phyloP scores from a whole-genome alignment of 768 basidiomycete genomes.

The Cystofilobasidium capitatum region DNA sequence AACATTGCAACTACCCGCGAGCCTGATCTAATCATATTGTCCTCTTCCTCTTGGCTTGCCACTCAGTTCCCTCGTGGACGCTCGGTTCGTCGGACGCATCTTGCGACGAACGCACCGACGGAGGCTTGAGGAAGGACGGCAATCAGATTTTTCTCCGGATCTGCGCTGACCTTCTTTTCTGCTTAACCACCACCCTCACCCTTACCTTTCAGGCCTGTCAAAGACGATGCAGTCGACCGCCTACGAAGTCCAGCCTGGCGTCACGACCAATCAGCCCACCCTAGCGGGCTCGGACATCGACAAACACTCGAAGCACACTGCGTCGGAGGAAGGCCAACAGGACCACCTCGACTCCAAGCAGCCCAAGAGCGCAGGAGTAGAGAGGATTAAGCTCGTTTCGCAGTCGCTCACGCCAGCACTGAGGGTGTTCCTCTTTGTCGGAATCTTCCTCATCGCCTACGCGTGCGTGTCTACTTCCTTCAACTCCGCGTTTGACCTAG shows the following conservation, averaged over 20 bases:
- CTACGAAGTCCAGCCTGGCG: not conserved
- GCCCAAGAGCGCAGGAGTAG: not conserved
- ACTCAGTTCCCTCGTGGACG: too few species aligned
- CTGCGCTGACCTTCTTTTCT: not conserved
- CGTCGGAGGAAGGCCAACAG: not conserved
- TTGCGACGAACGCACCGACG: too few species aligned
- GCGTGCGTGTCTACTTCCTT: conserved; percentile 28
- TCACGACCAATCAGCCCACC: too few species aligned
- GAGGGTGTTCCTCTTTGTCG: conserved; percentile 28
- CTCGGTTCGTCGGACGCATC: too few species aligned
- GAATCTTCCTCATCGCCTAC: conserved; percentile 36
- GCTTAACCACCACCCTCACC: not conserved
- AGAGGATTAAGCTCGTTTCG: conserved; percentile 2
- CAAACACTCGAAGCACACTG: not conserved
- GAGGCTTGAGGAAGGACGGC: too few species aligned
- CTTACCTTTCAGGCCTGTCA: not conserved
- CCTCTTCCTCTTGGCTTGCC: too few species aligned
- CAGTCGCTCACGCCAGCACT: not conserved
- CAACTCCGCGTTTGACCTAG: not conserved
- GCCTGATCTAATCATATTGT: too few species aligned
- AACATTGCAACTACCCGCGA: too few species aligned
- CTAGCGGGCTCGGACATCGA: not conserved
- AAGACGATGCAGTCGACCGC: not conserved
- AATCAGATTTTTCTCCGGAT: not conserved
- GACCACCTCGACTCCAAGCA: not conserved